Percentiles rank a stretch among this genome's conserved stretches.
These are phyloP conservation scores for Saccharomycopsis phalli DNA, from an alignment of 1,139 yeast genomes.

Conservation along the genomic window DNA sequence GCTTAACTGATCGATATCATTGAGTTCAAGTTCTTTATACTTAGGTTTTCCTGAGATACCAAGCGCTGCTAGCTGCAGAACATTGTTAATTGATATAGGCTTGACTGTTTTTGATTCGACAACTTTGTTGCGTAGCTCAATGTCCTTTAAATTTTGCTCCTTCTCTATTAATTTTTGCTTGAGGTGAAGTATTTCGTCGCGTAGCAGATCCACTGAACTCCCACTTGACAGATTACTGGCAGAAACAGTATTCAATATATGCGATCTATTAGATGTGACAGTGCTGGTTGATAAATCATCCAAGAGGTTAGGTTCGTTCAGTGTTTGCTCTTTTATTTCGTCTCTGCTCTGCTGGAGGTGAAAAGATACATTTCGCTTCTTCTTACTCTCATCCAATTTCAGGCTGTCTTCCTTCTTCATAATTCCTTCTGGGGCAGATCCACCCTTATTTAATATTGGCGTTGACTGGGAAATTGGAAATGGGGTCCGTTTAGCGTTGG, in stretches of 20 bases:
- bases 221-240: too few relatives aligned
- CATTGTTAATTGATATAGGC: conserved; percentile 7
- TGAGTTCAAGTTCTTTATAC: conserved; percentile 23
- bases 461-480: conserved; percentile 5
- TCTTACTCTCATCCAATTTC: background rate
- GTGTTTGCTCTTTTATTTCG: too few relatives aligned
- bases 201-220: too few relatives aligned
- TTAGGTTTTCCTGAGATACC: conserved; percentile 1
- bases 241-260: too few relatives aligned
- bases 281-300: too few relatives aligned
- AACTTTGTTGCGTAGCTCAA: too few relatives aligned
- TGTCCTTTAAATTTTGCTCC: too few relatives aligned
- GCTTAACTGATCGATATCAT: conserved; percentile 21
- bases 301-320: too few relatives aligned
- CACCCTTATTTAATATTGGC: conserved; percentile 2
- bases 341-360: conserved; percentile 3
- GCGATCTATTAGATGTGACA: too few relatives aligned
- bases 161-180: background rate
- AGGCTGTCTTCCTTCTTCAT: background rate
- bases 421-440: background rate
- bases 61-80: conserved; percentile 8
- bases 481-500: background rate
- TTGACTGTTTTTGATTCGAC: background rate
- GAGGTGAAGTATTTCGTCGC: too few relatives aligned
- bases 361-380: conserved; percentile 14